Evolutionary conservation across 1,284 basidiomycete genomes (phyloP), one percentile per base, ranked within the genome.

Genomic region (Fomitiporia mediterranea): DNA sequence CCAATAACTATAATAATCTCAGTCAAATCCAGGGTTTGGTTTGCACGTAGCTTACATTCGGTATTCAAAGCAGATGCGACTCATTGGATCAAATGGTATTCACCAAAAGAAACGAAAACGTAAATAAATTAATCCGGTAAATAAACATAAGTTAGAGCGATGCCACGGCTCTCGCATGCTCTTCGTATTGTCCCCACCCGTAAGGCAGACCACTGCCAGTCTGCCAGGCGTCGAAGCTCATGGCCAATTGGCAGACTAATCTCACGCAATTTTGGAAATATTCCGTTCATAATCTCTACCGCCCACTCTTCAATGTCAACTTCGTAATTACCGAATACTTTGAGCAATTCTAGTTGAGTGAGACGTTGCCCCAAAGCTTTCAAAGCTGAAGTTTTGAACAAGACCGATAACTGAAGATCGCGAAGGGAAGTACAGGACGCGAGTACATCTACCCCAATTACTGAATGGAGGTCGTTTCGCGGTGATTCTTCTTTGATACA

Each of bases 261-360:
- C 19, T 55, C 53, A 2, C 44, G 32, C 21, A 55, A 32, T 28
- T 27, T 55, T 19, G 40, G 53, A 34, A 55, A 55, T 8, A 38
- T 13, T 6, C 44, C 35, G 9, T 27, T 34, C 3, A 28, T 47
- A 2, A 55, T 46, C 27, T 37, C 19, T 13, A 32, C 15, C 8
- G 53, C 43, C 53, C 53, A 55, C 2, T 55, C 53, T 23, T 47
- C 43, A 25, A 37, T 19, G 15, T 19, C 21, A 1, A 55, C 38
- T 11, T 55, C 53, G 34, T 55, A 55, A 27, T 55, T 55, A 35
- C 44, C 34, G 17, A 35, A 55, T 17, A 55, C 30, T 25, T 48
- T 55, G 8, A 55, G 23, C 11, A 38, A n/a, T 21, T 47, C 34
- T 2, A 55, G 44, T 4, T 34, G 28, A 17, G 6, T 23, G 2